Evolutionary conservation across 1,284 basidiomycete genomes (phyloP).

Genomic region (Xanthoconium separans): DNA sequence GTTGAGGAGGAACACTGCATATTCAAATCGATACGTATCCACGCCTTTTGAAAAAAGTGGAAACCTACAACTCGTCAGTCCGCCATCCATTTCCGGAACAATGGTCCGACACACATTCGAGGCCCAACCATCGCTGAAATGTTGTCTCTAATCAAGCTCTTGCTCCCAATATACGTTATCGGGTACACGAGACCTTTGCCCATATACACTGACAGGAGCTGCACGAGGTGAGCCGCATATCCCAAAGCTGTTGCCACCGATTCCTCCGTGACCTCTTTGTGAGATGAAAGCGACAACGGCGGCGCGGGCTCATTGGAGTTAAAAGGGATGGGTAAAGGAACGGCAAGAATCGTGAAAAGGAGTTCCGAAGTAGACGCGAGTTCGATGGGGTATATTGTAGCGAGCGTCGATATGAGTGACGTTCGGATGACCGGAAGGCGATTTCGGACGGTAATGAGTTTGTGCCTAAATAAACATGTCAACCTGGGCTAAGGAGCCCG

Average conservation of each 20-base stretch:
- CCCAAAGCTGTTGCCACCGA: conserved; percentile 84
- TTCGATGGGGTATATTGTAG: conserved; percentile 85
- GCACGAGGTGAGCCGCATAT: conserved; percentile 82
- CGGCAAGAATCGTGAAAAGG: conserved; percentile 79
- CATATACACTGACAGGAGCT: conserved; percentile 77
- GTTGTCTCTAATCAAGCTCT: conserved; percentile 85
- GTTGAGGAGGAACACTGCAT: conserved; percentile 95
- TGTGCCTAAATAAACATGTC: conserved; percentile 38
- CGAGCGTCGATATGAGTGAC: conserved; percentile 71
- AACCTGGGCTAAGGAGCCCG: conserved; percentile 5
- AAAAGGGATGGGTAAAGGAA: conserved; percentile 83
- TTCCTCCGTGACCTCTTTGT: conserved; percentile 80
- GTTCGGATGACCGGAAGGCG: conserved; percentile 60
- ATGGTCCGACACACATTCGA: conserved; percentile 63
- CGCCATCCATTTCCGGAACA: conserved; percentile 3
- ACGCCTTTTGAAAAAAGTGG: conserved; percentile 93
- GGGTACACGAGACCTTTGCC: conserved; percentile 83
- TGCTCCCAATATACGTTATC: conserved; percentile 83
- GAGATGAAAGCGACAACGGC: conserved; percentile 65
- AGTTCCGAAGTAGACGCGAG: conserved; percentile 78
- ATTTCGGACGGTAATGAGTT: conserved; percentile 43
- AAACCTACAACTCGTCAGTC: conserved; percentile 57
- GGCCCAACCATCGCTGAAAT: conserved; percentile 94
- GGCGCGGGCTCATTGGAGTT: conserved; percentile 79
- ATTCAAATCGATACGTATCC: conserved; percentile 96